phyloP scores from a whole-genome alignment of 257 asterid genomes.

The Nicotiana obtusifolia region DNA sequence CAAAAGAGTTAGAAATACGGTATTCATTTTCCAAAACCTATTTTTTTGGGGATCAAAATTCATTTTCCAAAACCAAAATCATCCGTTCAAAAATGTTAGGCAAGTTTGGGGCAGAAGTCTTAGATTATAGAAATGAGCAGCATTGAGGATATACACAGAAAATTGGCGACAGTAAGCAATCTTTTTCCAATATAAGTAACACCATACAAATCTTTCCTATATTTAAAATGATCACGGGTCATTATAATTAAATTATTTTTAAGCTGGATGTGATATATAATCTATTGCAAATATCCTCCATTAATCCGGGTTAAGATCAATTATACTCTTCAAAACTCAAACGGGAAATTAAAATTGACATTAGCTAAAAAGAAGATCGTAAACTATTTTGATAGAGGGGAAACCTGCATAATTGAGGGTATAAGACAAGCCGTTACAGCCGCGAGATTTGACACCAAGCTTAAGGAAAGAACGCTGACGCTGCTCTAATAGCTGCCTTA shows the following conservation, averaged over 20 bases:
- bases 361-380: no score
- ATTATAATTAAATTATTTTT: not conserved
- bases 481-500: constrained; percentile 66
- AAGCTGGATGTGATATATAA: not conserved
- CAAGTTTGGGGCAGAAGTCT: not conserved
- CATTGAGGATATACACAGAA: not conserved
- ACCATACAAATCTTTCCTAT: not conserved
- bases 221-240: not conserved
- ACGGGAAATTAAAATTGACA: not conserved
- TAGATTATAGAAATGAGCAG: not conserved
- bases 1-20: not conserved
- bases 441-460: constrained; percentile 97
- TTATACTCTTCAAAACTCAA: not conserved
- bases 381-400: not conserved
- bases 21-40: not conserved
- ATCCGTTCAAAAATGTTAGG: not conserved
- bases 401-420: constrained; percentile 93
- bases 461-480: constrained; percentile 85
- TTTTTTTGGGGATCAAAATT: not conserved
- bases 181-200: not conserved
- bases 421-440: constrained; percentile 97
- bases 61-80: not conserved
- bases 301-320: not conserved
- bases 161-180: not conserved
- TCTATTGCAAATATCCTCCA: not conserved